These are phyloP conservation scores for Colletotrichum agaves DNA, from an alignment of 2,329 filamentous ascomycete genomes.

Conservation along the genomic window DNA sequence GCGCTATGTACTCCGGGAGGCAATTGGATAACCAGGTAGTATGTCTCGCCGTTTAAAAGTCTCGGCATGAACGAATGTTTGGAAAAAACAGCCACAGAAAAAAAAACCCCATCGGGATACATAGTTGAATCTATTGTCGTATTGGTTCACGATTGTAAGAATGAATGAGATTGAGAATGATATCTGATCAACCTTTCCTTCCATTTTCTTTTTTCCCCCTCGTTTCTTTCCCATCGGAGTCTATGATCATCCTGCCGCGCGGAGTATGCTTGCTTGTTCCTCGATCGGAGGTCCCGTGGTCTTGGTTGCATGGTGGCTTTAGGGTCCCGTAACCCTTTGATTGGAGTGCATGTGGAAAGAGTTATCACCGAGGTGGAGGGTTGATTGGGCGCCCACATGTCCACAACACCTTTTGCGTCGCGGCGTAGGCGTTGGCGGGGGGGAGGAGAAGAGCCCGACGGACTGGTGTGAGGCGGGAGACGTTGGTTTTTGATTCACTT, in stretches of 20 bases:
- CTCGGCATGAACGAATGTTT: slow-evolving; percentile 1
- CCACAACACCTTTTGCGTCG: too few relatives aligned
- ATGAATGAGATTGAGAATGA: slow-evolving; percentile 3
- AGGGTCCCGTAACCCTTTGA: too few relatives aligned
- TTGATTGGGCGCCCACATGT: not conserved
- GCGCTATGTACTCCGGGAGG: not conserved
- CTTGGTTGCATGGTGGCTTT: too few relatives aligned
- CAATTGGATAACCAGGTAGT: slow-evolving; percentile 2
- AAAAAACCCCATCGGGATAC: not conserved
- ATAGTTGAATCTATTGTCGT: not conserved
- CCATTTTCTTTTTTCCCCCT: not conserved
- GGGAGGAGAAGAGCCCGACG: not conserved
- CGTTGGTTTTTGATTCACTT: not conserved
- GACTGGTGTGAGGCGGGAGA: not conserved
- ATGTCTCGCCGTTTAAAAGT: slow-evolving; percentile 7
- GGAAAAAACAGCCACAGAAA: not conserved
- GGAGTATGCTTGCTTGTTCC: too few relatives aligned
- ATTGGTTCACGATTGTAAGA: slow-evolving; percentile 16
- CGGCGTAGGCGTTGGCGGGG: not conserved
- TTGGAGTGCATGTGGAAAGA: too few relatives aligned
- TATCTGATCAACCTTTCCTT: not conserved
- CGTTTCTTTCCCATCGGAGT: not conserved
- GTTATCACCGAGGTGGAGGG: not conserved
- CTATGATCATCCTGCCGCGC: not conserved
- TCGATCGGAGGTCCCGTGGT: not conserved